Evolutionary conservation across 768 basidiomycete genomes (phyloP), one percentile per base, ranked within the genome.

Genomic region (Bullera alba): DNA sequence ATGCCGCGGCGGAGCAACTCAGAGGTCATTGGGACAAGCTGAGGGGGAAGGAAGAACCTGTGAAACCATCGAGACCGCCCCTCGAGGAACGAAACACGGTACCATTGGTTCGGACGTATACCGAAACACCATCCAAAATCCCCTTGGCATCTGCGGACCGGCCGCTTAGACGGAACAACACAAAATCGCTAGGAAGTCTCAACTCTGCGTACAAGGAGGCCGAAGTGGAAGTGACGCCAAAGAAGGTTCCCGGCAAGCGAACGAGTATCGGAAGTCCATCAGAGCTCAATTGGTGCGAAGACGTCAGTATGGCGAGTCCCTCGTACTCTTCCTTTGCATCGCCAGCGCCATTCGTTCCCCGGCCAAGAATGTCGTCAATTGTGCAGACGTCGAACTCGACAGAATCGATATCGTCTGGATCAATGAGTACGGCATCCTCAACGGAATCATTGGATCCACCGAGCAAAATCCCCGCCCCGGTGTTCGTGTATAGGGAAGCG

Each of bases 1-100:
- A 60, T 77, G 74, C 51, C 65, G 74, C 54, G 51, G 75, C 58
- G 57, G 67, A 42, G 50, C 62, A 61, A 48, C 48, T 61, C n/a
- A 45, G 63, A 36, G 56, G 27, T 19, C 63, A 65, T 26, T 69
- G 63, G 63, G 63, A 69, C 19, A 55, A 53, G 28, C 34, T 69
- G 26, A 35, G 58, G 37, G n/a, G n/a, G n/a, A n/a, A n/a, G n/a
- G 67, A 61, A 23, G 67, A 67, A 48, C 54, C 57, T 42, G 65
- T 61, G 47, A 56, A 23, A 35, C 60, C 68, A 16, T 19, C 50
- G 2, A 37, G 68, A 37, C 63, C 65, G 2, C 26, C 36, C 0
- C 30, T 70, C 29, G 68, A 66, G 32, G 65, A 67, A 27, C 21
- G 65, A 45, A 67, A 57, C 22, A 64, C 62, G 7, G 23, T 57